Conservation (phyloP, 2,329 filamentous ascomycete species). For the Sclerotiophoma versabilis region DNA sequence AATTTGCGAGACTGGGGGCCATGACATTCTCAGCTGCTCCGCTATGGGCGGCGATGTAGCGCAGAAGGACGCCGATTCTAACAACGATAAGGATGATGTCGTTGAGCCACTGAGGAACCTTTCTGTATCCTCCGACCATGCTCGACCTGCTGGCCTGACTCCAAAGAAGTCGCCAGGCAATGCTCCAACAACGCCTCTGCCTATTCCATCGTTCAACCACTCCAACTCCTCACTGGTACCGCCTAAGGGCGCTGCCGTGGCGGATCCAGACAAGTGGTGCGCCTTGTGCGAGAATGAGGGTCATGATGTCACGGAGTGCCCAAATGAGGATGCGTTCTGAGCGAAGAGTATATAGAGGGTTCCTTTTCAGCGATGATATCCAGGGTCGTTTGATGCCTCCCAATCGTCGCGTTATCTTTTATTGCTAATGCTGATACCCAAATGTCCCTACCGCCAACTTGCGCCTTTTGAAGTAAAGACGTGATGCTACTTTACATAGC, state of each 20-base stretch:
- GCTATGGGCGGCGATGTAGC: conserved; percentile 74
- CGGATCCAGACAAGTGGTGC: conserved; percentile 90
- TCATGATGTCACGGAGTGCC: conserved; percentile 94
- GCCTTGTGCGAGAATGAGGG: conserved; percentile 95
- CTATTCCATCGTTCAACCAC: conserved; percentile 41
- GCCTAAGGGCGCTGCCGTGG: conserved; percentile 42
- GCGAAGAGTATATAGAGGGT: not conserved
- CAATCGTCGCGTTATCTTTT: not conserved
- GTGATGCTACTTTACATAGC: not conserved
- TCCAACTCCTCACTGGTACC: conserved; percentile 42
- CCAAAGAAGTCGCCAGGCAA: conserved; percentile 45
- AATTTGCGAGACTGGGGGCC: conserved; percentile 89
- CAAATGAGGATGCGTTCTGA: conserved; percentile 78
- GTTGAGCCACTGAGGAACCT: conserved; percentile 44
- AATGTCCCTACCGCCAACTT: not conserved
- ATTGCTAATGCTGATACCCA: conserved; percentile 19
- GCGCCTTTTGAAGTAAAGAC: not conserved
- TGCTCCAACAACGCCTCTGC: conserved; percentile 45
- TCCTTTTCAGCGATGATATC: conserved; percentile 15
- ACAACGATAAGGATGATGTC: conserved; percentile 40
- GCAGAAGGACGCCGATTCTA: conserved; percentile 30
- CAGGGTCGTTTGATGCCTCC: conserved; percentile 1
- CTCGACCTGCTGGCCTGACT: conserved; percentile 38
- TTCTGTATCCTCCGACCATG: conserved; percentile 41
- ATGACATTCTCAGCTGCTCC: conserved; percentile 93